Evolutionary conservation across 805 yeast species (phyloP).

Genomic region (Naumovozyma castellii): DNA sequence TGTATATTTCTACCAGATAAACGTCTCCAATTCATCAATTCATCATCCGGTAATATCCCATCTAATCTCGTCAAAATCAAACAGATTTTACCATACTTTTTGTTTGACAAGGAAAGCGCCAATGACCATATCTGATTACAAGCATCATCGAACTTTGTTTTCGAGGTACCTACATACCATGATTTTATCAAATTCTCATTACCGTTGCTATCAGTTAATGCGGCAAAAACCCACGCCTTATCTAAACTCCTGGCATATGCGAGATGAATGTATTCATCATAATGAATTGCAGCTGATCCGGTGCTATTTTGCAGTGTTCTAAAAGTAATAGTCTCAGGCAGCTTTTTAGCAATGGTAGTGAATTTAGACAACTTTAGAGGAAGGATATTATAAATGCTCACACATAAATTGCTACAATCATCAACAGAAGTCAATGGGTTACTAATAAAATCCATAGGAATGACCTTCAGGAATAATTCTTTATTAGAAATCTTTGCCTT

Average conservation of each 20-base stretch:
- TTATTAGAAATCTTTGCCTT: slow-evolving; percentile 24
- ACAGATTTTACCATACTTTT: slow-evolving; percentile 43
- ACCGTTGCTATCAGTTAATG: slow-evolving; percentile 86
- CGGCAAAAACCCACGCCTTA: slow-evolving; percentile 73
- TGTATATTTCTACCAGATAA: slow-evolving; percentile 52
- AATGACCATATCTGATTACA: slow-evolving; percentile 60
- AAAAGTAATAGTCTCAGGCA: slow-evolving; percentile 37
- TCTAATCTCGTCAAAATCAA: slow-evolving; percentile 61
- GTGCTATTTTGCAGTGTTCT: slow-evolving; percentile 30
- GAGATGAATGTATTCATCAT: slow-evolving; percentile 69
- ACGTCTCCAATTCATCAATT: slow-evolving; percentile 68
- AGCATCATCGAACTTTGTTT: slow-evolving; percentile 40
- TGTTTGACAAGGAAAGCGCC: slow-evolving; percentile 38
- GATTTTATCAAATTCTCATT: slow-evolving; percentile 49
- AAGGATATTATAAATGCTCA: slow-evolving; percentile 50
- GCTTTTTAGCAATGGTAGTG: slow-evolving; percentile 33
- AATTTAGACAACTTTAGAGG: slow-evolving; percentile 25
- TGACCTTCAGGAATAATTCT: slow-evolving; percentile 29
- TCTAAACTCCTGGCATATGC: slow-evolving; percentile 79
- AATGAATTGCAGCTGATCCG: slow-evolving; percentile 20
- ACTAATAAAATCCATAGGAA: slow-evolving; percentile 36
- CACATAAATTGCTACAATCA: slow-evolving; percentile 35
- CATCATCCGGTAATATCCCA: slow-evolving; percentile 74
- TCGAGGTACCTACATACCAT: slow-evolving; percentile 43
- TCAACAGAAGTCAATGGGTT: slow-evolving; percentile 26